phyloP scores from a whole-genome alignment of 108 stramenopile species.

The Aurantiochytrium sp. region DNA sequence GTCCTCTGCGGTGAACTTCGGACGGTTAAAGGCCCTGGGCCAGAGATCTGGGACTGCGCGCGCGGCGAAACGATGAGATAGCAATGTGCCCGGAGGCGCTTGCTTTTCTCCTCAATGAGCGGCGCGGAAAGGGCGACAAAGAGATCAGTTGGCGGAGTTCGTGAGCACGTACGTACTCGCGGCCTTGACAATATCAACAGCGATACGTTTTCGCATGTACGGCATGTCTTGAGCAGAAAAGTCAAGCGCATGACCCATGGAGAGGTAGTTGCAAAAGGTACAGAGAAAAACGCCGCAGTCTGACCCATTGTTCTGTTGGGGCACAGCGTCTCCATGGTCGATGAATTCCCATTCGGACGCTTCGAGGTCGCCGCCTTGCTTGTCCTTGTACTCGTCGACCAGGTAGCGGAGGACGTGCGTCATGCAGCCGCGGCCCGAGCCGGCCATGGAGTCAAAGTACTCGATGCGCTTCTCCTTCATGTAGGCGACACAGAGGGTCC shows the following conservation, averaged over 20 bases:
- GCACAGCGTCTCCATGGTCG: not conserved
- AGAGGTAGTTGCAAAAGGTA: conserved; percentile 18
- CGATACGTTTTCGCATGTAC: conserved; percentile 7
- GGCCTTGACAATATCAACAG: not conserved
- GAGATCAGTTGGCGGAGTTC: too few species aligned
- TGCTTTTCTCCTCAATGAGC: too few species aligned
- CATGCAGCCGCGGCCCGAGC: not conserved
- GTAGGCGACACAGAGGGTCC: not conserved
- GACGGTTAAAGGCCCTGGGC: too few species aligned
- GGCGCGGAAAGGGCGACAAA: too few species aligned
- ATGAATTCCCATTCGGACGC: not conserved
- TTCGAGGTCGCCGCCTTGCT: not conserved
- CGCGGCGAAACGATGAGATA: too few species aligned
- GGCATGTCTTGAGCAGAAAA: not conserved
- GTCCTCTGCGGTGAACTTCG: too few species aligned
- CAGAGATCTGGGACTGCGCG: too few species aligned
- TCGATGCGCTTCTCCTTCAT: not conserved
- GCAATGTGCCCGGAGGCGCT: too few species aligned
- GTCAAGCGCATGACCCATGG: not conserved
- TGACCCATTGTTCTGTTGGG: not conserved
- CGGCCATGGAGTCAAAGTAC: conserved; percentile 26
- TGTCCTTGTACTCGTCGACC: not conserved
- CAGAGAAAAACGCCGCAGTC: conserved; percentile 17
- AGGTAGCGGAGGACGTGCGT: not conserved
- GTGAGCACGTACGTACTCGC: not conserved